Evolutionary conservation across 306 rosid genomes (phyloP).

Genomic region (Styphnolobium japonicum): DNA sequence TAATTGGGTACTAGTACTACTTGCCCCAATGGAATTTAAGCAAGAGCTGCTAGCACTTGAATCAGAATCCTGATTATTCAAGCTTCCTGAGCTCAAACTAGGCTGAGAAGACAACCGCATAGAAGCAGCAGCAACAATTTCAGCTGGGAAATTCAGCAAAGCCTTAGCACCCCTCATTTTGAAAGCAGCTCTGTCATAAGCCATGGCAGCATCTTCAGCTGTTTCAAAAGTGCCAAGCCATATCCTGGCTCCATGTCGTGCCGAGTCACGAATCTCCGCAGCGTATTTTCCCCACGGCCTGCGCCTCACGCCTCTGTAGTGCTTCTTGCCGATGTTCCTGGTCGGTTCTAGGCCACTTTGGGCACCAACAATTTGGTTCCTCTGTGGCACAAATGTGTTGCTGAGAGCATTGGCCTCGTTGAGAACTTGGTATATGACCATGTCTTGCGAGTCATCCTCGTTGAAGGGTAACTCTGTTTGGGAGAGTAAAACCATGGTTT

Average conservation of each 20-base stretch:
- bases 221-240: conserved; percentile 64
- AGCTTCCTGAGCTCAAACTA: neutral
- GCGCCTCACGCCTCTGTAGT: conserved; percentile 60
- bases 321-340: conserved; percentile 35
- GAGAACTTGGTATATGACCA: conserved; percentile 57
- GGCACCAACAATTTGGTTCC: conserved; percentile 1
- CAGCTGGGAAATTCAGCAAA: conserved; percentile 53
- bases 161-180: conserved; percentile 53
- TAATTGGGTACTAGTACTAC: neutral
- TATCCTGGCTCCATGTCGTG: conserved; percentile 40
- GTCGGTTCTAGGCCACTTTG: conserved; percentile 23
- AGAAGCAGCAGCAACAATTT: conserved; percentile 21
- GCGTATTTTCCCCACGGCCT: conserved; percentile 76
- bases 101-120: neutral
- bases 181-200: conserved; percentile 59
- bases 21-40: conserved; percentile 5
- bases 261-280: conserved; percentile 60
- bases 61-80: conserved; percentile 8
- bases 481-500: conserved; percentile 43
- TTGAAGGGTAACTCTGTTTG: conserved; percentile 54
- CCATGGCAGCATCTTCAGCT: conserved; percentile 63
- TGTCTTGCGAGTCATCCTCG: conserved; percentile 68
- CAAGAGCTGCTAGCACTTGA: conserved; percentile 24
- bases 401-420: conserved; percentile 35
- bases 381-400: conserved; percentile 8